Base-by-base conservation (phyloP, 176 grass and related monocot species). In the Pharus latifolius region DNA sequence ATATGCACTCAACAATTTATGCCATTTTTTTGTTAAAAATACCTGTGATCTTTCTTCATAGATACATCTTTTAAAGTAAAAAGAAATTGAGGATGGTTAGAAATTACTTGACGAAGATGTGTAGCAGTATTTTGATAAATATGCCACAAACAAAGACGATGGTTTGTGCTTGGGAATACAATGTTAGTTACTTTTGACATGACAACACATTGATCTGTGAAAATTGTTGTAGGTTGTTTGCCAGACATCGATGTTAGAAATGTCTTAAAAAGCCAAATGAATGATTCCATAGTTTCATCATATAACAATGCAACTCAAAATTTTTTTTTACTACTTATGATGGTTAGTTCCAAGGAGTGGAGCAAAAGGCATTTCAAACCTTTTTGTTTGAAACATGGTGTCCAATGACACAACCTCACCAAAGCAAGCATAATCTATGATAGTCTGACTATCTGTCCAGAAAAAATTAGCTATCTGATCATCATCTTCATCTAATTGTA, bases 361-460 rank as follows among this genome's bases (percentile, higher is more conserved):
- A 30, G 80, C 67, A 69, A 86, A 64, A 6, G 83, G 83, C 27
- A 66, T 66, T 41, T 51, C 69, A 45, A 49, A 51, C 46, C 26
- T 66, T 37, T 68, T 74, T 62, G 40, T 73, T 25, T 26, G 34
- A 66, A 82, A 87, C 17, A 60, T 78, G 41, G 84, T 82, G 25
- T 87, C 84, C 29, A 87, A 82, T 56, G 73, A 71, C 59, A 87
- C 15, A 7, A 49, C 74, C 68, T 87, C 84, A 53, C 67, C 67
- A 73, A 78, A 78, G 65, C 72, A 63, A 26, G 63, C 49, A 51
- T 73, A 87, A 69, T 63, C 76, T 29, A 53, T 41, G 16, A 72
- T 68, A 4, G 67, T 72, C 27, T 82, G 74, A 9, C 49, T 60
- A 82, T 87, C 84, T 13, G 67, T 49, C 84, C 78, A 87, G 33